Percentiles rank a stretch among this genome's conserved stretches.
phyloP scores from a whole-genome alignment of 768 basidiomycete genomes.

The Leccinum ochraceum region DNA sequence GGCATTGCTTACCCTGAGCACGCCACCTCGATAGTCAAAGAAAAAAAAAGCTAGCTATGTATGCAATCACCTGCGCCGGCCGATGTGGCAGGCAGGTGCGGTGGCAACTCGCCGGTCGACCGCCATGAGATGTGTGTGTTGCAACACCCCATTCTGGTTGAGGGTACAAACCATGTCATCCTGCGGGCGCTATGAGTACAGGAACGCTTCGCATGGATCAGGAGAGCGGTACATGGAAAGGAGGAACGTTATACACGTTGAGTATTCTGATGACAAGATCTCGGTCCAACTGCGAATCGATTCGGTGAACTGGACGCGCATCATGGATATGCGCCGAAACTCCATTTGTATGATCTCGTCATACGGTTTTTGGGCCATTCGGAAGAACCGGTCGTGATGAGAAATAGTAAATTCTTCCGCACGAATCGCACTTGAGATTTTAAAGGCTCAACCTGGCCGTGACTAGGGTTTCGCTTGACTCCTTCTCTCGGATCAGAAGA shows the following conservation, averaged over 20 bases:
- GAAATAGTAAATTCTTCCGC: constrained; percentile 23
- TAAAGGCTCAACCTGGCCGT: constrained; percentile 16
- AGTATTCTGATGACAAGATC: constrained; percentile 21
- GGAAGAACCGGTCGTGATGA: constrained; percentile 22
- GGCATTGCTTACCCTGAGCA: constrained; percentile 21
- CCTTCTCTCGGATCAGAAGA: constrained; percentile 23
- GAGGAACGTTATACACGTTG: constrained; percentile 27
- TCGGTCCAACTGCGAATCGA: constrained; percentile 18
- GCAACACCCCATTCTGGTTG: constrained; percentile 14
- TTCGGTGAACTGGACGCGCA: constrained; percentile 24
- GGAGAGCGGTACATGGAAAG: constrained; percentile 18
- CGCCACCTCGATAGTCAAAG: constrained; percentile 25
- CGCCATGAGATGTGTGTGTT: constrained; percentile 18
- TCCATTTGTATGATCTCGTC: constrained; percentile 29
- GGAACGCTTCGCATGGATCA: constrained; percentile 31
- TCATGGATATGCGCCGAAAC: constrained; percentile 21
- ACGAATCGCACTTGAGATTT: constrained; percentile 30
- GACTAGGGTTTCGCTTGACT: constrained; percentile 25
- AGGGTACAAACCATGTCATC: constrained; percentile 27
- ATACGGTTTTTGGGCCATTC: constrained; percentile 16
- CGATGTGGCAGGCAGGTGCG: constrained; percentile 24
- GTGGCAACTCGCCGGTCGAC: constrained; percentile 26
- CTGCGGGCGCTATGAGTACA: constrained; percentile 14
- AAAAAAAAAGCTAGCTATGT: constrained; percentile 8
- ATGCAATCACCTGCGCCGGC: neutral